These are phyloP conservation scores for Colletotrichum tamarilloi DNA, from an alignment of 2,329 filamentous ascomycete genomes.

Conservation along the genomic window DNA sequence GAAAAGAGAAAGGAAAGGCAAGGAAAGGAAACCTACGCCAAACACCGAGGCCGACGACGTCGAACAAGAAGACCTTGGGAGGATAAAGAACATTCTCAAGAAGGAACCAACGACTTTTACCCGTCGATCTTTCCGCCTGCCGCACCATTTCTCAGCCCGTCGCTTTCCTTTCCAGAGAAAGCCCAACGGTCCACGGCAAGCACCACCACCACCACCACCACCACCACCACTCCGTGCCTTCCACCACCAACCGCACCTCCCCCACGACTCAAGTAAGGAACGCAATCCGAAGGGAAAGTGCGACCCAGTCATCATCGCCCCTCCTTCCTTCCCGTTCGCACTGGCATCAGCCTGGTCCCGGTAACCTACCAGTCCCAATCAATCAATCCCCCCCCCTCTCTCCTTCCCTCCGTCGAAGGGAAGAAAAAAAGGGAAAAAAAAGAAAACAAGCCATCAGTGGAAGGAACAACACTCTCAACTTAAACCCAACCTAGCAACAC, in stretches of 20 bases:
- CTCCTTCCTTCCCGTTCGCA: conserved; percentile 28
- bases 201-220: too few relatives aligned
- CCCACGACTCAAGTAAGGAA: conserved; percentile 12
- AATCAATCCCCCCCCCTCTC: background rate
- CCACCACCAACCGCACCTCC: background rate
- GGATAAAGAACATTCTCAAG: background rate
- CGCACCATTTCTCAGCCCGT: background rate
- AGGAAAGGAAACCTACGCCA: background rate
- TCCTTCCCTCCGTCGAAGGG: conserved; percentile 12
- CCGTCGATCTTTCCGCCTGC: background rate
- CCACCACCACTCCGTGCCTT: too few relatives aligned
- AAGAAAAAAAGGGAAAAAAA: background rate
- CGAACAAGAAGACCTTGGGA: background rate
- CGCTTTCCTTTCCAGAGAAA: conserved; percentile 5
- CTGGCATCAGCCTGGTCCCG: conserved; percentile 28
- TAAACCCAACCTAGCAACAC: conserved; percentile 1
- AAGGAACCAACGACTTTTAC: conserved; percentile 8
- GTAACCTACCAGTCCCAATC: background rate
- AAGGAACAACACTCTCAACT: background rate
- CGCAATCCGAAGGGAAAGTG: conserved; percentile 31
- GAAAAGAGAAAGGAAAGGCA: background rate
- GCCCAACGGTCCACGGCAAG: conserved; percentile 14
- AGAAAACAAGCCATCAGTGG: background rate
- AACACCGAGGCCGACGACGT: background rate
- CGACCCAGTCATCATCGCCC: conserved; percentile 28